Conservation (phyloP, 225 moss, liverwort and hornwort genomes). For the Anthoceros angustus region DNA sequence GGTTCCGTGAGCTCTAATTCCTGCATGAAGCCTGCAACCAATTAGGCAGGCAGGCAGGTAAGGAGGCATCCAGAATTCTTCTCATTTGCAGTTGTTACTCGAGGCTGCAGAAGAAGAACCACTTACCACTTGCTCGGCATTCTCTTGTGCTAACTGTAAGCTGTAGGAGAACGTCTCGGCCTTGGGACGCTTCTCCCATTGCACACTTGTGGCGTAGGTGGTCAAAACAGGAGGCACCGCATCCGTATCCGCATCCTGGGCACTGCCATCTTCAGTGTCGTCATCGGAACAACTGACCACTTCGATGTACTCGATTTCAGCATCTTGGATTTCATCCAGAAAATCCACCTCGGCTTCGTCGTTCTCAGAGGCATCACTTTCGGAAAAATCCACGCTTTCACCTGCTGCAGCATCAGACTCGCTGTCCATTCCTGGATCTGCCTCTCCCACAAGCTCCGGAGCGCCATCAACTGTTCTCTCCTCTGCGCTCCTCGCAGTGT, state of each 20-base stretch:
- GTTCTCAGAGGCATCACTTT: too few relatives aligned
- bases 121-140: background rate
- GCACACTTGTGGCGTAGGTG: background rate
- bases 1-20: slow-evolving; percentile 24
- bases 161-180: background rate
- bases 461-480: too few relatives aligned
- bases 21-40: slow-evolving; percentile 10
- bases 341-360: too few relatives aligned
- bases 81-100: background rate
- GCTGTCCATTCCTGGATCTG: too few relatives aligned
- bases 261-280: background rate
- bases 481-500: too few relatives aligned
- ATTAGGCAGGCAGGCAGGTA: slow-evolving; percentile 4
- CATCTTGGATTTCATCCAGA: too few relatives aligned
- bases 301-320: background rate
- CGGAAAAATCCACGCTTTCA: too few relatives aligned
- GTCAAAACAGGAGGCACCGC: background rate
- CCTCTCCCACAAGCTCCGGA: too few relatives aligned
- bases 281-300: background rate
- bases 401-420: too few relatives aligned
- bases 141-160: background rate
- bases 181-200: background rate
- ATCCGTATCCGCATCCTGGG: background rate
- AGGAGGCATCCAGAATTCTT: background rate
- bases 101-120: background rate